Conservation (phyloP, 225 moss, liverwort and hornwort species). For the Ulota crispa region DNA sequence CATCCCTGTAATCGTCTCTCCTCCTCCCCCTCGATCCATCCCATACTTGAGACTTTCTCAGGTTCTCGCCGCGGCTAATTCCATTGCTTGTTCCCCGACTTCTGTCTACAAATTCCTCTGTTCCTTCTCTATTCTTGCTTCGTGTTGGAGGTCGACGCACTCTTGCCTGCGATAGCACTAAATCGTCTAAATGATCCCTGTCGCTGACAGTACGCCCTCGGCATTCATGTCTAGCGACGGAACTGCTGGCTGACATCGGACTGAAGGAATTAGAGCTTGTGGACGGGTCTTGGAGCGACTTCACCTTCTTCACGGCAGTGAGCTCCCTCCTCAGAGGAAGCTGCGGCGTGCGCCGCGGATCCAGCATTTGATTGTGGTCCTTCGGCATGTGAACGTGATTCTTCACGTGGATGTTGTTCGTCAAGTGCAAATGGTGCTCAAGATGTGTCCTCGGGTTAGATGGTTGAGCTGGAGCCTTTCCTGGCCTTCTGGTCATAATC, state of each 20-base stretch:
- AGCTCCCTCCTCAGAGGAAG: slow-evolving; percentile 67
- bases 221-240: slow-evolving; percentile 25
- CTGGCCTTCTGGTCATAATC: slow-evolving; percentile 62
- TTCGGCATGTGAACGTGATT: slow-evolving; percentile 49
- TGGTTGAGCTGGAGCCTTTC: slow-evolving; percentile 42
- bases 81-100: slow-evolving; percentile 17
- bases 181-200: slow-evolving; percentile 26
- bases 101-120: slow-evolving; percentile 22
- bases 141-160: slow-evolving; percentile 33
- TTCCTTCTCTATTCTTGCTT: slow-evolving; percentile 35
- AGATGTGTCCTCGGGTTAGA: slow-evolving; percentile 38
- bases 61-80: slow-evolving; percentile 27
- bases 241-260: slow-evolving; percentile 39
- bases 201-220: slow-evolving; percentile 24
- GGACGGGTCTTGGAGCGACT: slow-evolving; percentile 54
- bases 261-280: slow-evolving; percentile 50
- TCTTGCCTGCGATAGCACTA: slow-evolving; percentile 29
- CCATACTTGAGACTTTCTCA: slow-evolving; percentile 24
- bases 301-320: slow-evolving; percentile 52
- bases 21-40: slow-evolving; percentile 38
- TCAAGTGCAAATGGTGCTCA: slow-evolving; percentile 47
- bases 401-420: slow-evolving; percentile 41
- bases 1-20: slow-evolving; percentile 37
- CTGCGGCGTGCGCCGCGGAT: slow-evolving; percentile 41
- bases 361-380: slow-evolving; percentile 46